Conservation (phyloP, 305 asterid genomes). For the Rubia balearica region DNA sequence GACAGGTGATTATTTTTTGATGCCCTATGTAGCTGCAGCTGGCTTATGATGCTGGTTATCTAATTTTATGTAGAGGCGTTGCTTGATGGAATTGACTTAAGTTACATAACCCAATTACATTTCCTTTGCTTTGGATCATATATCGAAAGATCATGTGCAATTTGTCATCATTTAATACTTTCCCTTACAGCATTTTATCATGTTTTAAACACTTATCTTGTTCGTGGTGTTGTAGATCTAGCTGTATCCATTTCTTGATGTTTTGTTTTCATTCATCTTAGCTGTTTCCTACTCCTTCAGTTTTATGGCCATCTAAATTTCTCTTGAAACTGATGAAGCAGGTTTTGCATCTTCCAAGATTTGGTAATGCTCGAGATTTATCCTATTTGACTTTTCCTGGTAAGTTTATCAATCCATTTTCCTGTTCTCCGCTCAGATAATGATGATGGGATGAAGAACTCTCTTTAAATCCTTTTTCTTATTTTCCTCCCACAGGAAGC, state of each 20-base stretch:
- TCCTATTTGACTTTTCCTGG: conserved; percentile 44
- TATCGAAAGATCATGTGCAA: neutral
- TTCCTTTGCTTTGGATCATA: neutral
- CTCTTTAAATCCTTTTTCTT: conserved; percentile 6
- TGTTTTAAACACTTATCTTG: neutral
- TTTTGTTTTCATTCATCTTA: neutral
- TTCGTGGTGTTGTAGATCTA: neutral
- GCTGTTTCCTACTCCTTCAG: neutral
- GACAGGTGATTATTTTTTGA: conserved; percentile 42
- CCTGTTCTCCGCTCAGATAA: neutral
- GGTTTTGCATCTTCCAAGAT: conserved; percentile 30
- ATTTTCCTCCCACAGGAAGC: conserved; percentile 33
- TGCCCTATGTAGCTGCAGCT: neutral
- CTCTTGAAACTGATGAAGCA: conserved; percentile 23
- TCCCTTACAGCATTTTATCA: neutral
- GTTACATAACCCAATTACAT: neutral
- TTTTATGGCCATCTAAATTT: neutral
- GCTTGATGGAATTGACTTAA: neutral
- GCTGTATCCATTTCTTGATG: neutral
- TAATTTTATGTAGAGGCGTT: neutral
- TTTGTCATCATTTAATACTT: neutral
- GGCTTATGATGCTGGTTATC: neutral
- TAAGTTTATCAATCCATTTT: conserved; percentile 14
- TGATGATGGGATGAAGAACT: neutral
- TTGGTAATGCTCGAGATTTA: conserved; percentile 35